phyloP scores from a whole-genome alignment of 805 yeast species.

The Myxozyma neotropica region DNA sequence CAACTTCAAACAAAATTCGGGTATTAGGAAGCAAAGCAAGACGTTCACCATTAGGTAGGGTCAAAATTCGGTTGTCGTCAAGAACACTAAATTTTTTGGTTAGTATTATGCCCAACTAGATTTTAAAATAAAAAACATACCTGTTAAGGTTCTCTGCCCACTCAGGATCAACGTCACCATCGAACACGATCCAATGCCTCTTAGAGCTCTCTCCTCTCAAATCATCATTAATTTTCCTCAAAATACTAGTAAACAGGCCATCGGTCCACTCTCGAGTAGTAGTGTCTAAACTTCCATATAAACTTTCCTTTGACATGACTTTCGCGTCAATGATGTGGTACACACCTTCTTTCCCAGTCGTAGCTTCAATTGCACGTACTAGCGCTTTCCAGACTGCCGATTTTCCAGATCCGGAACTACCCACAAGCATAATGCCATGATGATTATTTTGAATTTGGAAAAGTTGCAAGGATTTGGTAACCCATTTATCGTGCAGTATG shows the following conservation, averaged over 20 bases:
- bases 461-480: conserved; percentile 61
- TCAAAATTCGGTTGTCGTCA: conserved; percentile 80
- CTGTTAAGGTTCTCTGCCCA: conserved; percentile 87
- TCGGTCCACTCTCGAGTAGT: conserved; percentile 91
- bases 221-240: conserved; percentile 60
- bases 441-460: conserved; percentile 61
- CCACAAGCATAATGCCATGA: conserved; percentile 82
- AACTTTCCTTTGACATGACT: conserved; percentile 61
- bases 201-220: conserved; percentile 59
- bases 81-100: conserved; percentile 57
- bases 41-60: conserved; percentile 90
- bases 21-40: conserved; percentile 65
- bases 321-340: conserved; percentile 69
- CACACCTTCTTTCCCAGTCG: conserved; percentile 46
- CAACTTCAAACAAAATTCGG: conserved; percentile 75
- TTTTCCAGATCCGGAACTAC: conserved; percentile 77
- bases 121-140: conserved; percentile 12
- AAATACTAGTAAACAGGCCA: conserved; percentile 71
- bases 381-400: conserved; percentile 56
- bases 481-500: conserved; percentile 48
- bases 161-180: conserved; percentile 90
- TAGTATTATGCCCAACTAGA: too few species aligned
- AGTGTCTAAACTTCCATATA: conserved; percentile 72
- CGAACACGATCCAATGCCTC: conserved; percentile 77
- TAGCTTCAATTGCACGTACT: conserved; percentile 47